Percentiles rank a stretch among this genome's conserved stretches.
phyloP scores from a whole-genome alignment of 352 stramenopile genomes.

The Globisporangium sylvaticum region DNA sequence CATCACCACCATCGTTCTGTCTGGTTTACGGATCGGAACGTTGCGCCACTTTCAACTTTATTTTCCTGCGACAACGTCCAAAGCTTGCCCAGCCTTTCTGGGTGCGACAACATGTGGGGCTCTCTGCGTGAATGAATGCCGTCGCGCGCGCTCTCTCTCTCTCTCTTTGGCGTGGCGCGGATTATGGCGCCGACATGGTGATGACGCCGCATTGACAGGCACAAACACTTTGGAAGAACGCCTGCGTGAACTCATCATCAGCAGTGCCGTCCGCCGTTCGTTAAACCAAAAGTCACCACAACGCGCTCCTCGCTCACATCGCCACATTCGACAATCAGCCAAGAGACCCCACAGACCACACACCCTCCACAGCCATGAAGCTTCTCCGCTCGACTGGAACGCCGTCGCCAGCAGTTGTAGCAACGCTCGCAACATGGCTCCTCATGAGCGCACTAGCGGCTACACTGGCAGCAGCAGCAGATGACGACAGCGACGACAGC shows the following conservation, averaged over 20 bases:
- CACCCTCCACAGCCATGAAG: not conserved
- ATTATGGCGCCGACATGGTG: not conserved
- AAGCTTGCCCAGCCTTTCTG: too few species aligned
- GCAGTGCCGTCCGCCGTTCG: too few species aligned
- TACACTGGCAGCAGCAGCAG: not conserved
- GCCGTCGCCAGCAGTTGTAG: not conserved
- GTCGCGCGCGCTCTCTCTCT: too few species aligned
- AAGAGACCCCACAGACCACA: not conserved
- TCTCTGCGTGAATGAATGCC: not conserved
- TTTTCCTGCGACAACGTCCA: not conserved
- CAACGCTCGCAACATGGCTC: not conserved
- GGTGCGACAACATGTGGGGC: not conserved
- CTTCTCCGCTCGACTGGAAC: not conserved
- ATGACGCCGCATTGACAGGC: not conserved
- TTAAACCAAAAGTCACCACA: not conserved
- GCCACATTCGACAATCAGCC: not conserved
- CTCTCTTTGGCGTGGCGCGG: too few species aligned
- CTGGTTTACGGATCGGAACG: not conserved
- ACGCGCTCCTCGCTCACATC: not conserved
- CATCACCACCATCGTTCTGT: not conserved
- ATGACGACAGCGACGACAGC: not conserved
- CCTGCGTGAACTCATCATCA: not conserved
- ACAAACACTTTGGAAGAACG: not conserved
- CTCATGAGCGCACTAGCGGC: not conserved
- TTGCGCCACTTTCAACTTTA: not conserved